A percentile compares a stretch with the other conserved stretches of the same genome.
Evolutionary conservation across 345 rosid genomes (phyloP).

Genomic region (Gossypium australe): DNA sequence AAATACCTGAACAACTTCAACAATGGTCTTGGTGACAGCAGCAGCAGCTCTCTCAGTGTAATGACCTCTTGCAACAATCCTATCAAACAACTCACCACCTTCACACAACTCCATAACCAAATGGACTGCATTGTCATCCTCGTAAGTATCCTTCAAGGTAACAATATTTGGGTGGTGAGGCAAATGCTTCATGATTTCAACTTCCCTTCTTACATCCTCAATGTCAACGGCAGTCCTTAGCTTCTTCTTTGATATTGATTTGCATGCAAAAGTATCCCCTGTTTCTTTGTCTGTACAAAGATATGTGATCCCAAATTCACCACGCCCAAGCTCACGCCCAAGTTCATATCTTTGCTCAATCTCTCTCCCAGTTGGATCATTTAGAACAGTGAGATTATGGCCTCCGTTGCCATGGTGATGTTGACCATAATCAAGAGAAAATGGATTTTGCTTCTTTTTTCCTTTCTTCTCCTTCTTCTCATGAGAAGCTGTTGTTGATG

Average conservation of each 20-base stretch:
- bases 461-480: conserved; percentile 34
- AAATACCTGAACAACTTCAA: conserved; percentile 61
- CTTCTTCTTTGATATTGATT: conserved; percentile 92
- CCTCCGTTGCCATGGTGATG: conserved; percentile 28
- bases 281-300: conserved; percentile 65
- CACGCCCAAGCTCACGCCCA: conserved; percentile 95
- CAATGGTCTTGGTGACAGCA: conserved; percentile 42
- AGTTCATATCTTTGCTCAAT: conserved; percentile 61
- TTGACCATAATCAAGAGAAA: conserved; percentile 42
- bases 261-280: conserved; percentile 67
- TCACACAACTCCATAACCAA: conserved; percentile 6
- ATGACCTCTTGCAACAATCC: conserved; percentile 81
- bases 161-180: background rate
- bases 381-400: conserved; percentile 54
- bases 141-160: background rate
- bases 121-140: conserved; percentile 4
- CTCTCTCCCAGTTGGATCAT: conserved; percentile 69
- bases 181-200: conserved; percentile 61
- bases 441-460: conserved; percentile 65
- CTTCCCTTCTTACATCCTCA: conserved; percentile 97
- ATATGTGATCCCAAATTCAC: conserved; percentile 91
- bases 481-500: conserved; percentile 21
- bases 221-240: conserved; percentile 84
- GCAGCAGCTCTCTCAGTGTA: conserved; percentile 99
- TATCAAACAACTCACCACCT: conserved; percentile 1